phyloP scores from a whole-genome alignment of 164 flowering plant genomes.

The Dillenia turbinata region DNA sequence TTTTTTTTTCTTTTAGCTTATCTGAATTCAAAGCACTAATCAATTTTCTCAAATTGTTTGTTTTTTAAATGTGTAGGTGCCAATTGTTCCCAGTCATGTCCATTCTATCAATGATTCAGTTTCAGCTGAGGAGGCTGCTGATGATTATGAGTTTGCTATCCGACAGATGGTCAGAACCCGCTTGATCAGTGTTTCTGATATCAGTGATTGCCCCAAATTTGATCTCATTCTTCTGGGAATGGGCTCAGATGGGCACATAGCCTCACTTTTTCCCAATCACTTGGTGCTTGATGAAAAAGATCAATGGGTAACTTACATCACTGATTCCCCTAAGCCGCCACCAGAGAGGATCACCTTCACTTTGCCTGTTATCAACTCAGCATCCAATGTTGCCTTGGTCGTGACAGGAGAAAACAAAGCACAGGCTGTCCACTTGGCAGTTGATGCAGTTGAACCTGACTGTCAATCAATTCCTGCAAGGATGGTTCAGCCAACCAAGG shows the following conservation, averaged over 20 bases:
- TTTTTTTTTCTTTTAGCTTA: too few relatives aligned
- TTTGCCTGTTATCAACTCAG: conserved; percentile 75
- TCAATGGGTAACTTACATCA: conserved; percentile 74
- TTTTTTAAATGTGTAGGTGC: conserved; percentile 42
- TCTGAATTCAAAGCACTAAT: too few relatives aligned
- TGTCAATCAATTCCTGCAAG: conserved; percentile 43
- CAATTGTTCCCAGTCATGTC: conserved; percentile 57
- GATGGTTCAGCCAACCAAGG: conserved; percentile 51
- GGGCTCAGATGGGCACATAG: conserved; percentile 83
- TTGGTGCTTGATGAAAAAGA: conserved; percentile 40
- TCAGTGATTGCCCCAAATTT: conserved; percentile 71
- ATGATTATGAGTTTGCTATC: conserved; percentile 57
- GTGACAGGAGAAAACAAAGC: conserved; percentile 62
- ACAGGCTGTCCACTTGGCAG: conserved; percentile 46
- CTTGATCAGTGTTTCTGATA: conserved; percentile 43
- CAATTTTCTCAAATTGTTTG: neutral
- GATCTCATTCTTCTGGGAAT: conserved; percentile 74
- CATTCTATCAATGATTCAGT: conserved; percentile 64
- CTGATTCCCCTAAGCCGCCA: conserved; percentile 74
- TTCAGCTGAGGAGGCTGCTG: conserved; percentile 77
- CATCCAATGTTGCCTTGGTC: conserved; percentile 63
- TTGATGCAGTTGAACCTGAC: conserved; percentile 33
- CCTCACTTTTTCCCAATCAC: conserved; percentile 67
- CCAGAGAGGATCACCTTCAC: conserved; percentile 84
- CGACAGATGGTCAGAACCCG: conserved; percentile 68